Evolutionary conservation across 345 rosid species (phyloP), one percentile per base, ranked within the genome.

Genomic region (Eucalyptus brandiana): DNA sequence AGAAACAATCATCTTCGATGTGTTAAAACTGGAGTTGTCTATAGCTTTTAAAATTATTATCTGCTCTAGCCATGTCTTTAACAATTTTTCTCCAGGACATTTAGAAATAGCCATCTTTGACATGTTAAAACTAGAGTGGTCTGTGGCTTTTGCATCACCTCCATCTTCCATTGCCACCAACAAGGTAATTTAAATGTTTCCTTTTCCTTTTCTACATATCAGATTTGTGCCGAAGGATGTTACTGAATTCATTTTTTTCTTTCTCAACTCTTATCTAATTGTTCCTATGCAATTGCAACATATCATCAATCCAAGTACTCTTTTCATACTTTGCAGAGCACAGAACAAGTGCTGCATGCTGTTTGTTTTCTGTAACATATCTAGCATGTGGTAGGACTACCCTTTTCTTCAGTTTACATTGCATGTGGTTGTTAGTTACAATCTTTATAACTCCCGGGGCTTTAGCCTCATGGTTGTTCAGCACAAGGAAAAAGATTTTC

Each of bases 1-100:
- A 15, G 99, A 97, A 90, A 97, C 99, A 72, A 91, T 97, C 91
- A 91, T 97, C 87, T 97, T 93, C 56, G 99, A 97, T 91, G 90
- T 96, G 87, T 49, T 97, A 87, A 95, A 94, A 91, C 88, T 89
- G 47, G 98, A 97, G 91, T 97, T 98, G 99, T 97, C 99, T 86
- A 90, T 96, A 88, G 96, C 95, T 86, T 86, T 93, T 92, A 14
- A 56, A 58, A 24, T 44, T 44, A 13, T 58, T 44, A 11, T 50
- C 23, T 44, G 47, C 48, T n/a, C 87, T 65, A 40, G 12, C 30
- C 65, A 58, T 58, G 65, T 58, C 45, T 34, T 56, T 87, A 40
- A 60, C 62, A 10, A 42, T 26, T 89, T 48, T 90, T 44, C 87
- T 90, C 37, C 95, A 96, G 99, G 99, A 90, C 98, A 96, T 85